Conservation (phyloP, 192 early-diverging fungal genomes). For the Coemansia sp. region DNA sequence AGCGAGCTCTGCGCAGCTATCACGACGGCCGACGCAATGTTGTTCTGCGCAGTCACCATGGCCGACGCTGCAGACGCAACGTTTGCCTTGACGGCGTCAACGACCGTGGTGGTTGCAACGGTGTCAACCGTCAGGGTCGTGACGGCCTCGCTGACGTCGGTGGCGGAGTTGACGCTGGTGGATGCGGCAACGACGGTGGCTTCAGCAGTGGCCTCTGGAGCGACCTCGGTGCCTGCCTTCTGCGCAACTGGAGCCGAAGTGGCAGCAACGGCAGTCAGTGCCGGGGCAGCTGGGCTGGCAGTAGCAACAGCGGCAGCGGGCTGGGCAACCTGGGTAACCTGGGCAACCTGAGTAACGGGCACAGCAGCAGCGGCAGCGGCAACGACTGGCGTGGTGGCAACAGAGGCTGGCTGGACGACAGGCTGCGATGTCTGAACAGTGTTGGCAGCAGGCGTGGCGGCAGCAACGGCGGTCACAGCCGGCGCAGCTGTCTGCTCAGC, state of each 20-base stretch:
- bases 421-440: not conserved
- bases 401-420: not conserved
- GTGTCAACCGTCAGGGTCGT: not conserved
- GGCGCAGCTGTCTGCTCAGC: not conserved
- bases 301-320: not conserved
- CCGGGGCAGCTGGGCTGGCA: not conserved
- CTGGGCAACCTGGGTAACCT: conserved; percentile 1
- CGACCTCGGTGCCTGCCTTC: not conserved
- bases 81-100: not conserved
- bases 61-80: not conserved
- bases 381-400: conserved; percentile 3
- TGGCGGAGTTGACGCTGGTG: not conserved
- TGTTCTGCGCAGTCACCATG: conserved; percentile 1
- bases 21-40: conserved; percentile 8
- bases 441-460: not conserved
- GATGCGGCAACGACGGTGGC: not conserved
- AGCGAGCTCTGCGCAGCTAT: conserved; percentile 10
- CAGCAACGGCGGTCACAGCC: not conserved
- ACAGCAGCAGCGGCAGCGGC: conserved; percentile 19
- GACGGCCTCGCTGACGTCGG: not conserved
- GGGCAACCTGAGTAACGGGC: not conserved
- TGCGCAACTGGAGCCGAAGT: not conserved
- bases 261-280: not conserved
- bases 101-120: not conserved
- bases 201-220: not conserved